Conservation (phyloP, 2,329 filamentous ascomycete species). For the Ciborinia camelliae region DNA sequence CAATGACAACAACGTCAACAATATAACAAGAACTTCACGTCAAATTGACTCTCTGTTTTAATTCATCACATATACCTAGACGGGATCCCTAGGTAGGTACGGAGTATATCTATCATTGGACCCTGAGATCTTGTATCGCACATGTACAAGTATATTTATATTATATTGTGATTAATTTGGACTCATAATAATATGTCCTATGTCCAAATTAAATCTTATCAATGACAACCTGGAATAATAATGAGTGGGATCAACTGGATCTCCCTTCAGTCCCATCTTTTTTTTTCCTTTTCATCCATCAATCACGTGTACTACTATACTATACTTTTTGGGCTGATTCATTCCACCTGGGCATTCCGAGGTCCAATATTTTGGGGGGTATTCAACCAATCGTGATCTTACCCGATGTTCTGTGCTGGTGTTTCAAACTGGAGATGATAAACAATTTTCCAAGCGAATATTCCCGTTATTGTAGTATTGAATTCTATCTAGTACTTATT, state of each 20-base stretch:
- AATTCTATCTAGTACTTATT: neutral
- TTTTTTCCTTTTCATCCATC: too few species aligned
- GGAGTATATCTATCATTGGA: neutral
- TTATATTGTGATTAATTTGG: too few species aligned
- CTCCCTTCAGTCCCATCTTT: too few species aligned
- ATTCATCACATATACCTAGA: neutral
- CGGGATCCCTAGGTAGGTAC: too few species aligned
- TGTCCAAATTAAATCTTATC: too few species aligned
- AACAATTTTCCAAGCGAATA: slow-evolving; percentile 5
- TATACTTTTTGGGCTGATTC: too few species aligned
- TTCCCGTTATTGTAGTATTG: neutral
- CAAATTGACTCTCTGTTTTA: too few species aligned
- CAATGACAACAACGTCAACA: neutral
- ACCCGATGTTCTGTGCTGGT: slow-evolving; percentile 13
- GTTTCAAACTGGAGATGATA: slow-evolving; percentile 7
- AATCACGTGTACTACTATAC: slow-evolving; percentile 12
- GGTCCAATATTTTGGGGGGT: neutral
- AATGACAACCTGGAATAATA: too few species aligned
- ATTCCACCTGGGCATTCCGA: neutral
- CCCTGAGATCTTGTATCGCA: neutral
- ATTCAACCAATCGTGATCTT: neutral
- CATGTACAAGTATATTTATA: too few species aligned
- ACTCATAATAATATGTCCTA: too few species aligned
- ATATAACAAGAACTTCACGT: neutral
- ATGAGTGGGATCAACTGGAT: too few species aligned